These are phyloP conservation scores for Rhizoclosmatium globosum DNA, from an alignment of 192 early-diverging fungal genomes.

Conservation along the genomic window DNA sequence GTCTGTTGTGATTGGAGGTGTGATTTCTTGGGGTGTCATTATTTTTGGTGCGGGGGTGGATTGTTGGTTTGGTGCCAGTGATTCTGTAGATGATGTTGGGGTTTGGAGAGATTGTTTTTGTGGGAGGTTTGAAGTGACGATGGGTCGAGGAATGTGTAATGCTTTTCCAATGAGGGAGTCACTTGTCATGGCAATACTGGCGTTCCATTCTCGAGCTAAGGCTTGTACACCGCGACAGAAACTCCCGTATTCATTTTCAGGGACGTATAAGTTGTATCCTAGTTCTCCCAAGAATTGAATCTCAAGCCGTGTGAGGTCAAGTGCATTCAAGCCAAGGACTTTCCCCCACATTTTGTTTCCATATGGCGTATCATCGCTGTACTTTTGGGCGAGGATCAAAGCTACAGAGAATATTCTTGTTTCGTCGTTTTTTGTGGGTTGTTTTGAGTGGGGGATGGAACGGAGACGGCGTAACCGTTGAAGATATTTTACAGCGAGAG, in stretches of 20 bases:
- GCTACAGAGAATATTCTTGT: slow-evolving; percentile 27
- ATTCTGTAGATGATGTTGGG: not conserved
- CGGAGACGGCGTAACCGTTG: slow-evolving; percentile 31
- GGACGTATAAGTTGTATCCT: slow-evolving; percentile 29
- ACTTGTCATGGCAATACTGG: not conserved
- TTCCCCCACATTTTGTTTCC: slow-evolving; percentile 34
- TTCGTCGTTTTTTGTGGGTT: not conserved
- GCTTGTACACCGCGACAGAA: slow-evolving; percentile 36
- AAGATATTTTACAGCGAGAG: slow-evolving; percentile 43
- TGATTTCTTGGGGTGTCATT: no score
- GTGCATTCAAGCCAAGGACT: slow-evolving; percentile 15
- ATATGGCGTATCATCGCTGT: slow-evolving; percentile 35
- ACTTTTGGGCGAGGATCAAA: slow-evolving; percentile 40
- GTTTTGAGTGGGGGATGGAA: not conserved
- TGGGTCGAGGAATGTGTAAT: no score
- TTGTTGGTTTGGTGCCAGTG: not conserved
- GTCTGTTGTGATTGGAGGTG: no score
- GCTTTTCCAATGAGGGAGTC: no score
- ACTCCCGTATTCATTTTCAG: slow-evolving; percentile 22
- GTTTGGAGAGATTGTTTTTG: not conserved
- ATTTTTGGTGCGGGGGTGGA: no score
- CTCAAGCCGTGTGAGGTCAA: slow-evolving; percentile 22
- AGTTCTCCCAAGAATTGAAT: slow-evolving; percentile 3
- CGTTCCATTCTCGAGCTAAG: slow-evolving; percentile 40
- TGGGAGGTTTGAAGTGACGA: not conserved